These are phyloP conservation scores for Starmera quercuum DNA, from an alignment of 805 yeast species.

Conservation along the genomic window DNA sequence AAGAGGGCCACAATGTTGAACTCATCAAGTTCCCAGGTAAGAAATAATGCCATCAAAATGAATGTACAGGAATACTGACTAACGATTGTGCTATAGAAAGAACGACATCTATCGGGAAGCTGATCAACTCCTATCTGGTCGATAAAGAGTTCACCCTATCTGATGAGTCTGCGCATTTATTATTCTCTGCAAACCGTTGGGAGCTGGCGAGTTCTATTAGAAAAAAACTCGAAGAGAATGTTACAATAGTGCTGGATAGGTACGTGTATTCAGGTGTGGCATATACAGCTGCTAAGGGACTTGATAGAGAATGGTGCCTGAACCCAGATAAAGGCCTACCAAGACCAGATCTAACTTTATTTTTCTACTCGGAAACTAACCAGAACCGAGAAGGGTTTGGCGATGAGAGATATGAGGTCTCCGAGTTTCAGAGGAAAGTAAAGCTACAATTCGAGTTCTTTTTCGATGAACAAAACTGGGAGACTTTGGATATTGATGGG, in stretches of 20 bases:
- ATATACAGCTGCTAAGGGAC: slow-evolving; percentile 79
- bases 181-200: slow-evolving; percentile 95
- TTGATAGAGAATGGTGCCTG: slow-evolving; percentile 70
- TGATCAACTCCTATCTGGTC: slow-evolving; percentile 68
- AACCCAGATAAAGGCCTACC: slow-evolving; percentile 81
- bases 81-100: slow-evolving; percentile 38
- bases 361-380: slow-evolving; percentile 51
- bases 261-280: slow-evolving; percentile 92
- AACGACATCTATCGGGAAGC: slow-evolving; percentile 68
- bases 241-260: slow-evolving; percentile 67
- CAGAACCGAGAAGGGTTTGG: slow-evolving; percentile 75
- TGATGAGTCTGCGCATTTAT: slow-evolving; percentile 78
- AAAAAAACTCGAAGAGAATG: slow-evolving; percentile 40
- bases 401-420: slow-evolving; percentile 82
- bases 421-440: slow-evolving; percentile 69
- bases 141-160: slow-evolving; percentile 41
- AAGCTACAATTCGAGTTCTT: slow-evolving; percentile 47
- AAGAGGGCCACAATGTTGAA: slow-evolving; percentile 28
- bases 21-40: slow-evolving; percentile 67
- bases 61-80: background rate
- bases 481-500: slow-evolving; percentile 51
- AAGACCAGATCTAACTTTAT: slow-evolving; percentile 76
- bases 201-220: slow-evolving; percentile 51
- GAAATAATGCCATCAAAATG: slow-evolving; percentile 2
- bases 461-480: slow-evolving; percentile 31